Evolutionary conservation across 1,284 basidiomycete species (phyloP).

Genomic region (Sporisorium graminicola): DNA sequence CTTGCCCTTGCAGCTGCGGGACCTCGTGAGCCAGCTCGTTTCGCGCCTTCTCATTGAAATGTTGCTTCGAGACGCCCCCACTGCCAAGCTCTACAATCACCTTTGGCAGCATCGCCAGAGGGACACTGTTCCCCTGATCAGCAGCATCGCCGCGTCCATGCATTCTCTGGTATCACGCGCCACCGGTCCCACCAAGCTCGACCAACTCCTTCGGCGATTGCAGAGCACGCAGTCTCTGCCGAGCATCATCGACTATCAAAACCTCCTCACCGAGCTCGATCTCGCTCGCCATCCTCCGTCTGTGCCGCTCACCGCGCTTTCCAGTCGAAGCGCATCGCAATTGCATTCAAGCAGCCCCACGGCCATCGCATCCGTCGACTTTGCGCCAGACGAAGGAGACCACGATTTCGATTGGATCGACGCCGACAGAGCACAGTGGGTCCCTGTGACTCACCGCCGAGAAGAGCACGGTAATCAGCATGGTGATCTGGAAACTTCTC

Average conservation of each 20-base stretch:
- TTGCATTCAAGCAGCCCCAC: neutral
- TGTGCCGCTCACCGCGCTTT: neutral
- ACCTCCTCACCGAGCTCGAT: conserved; percentile 15
- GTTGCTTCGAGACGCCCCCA: conserved; percentile 8
- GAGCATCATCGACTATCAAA: conserved; percentile 11
- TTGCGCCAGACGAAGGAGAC: neutral
- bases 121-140: conserved; percentile 13
- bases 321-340: neutral
- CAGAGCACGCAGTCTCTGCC: neutral
- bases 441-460: neutral
- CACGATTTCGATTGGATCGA: conserved; percentile 7
- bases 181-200: neutral
- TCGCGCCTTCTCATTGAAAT: conserved; percentile 23
- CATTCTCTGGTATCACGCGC: conserved; percentile 7
- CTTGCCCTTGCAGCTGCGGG: conserved; percentile 12
- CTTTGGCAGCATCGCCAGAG: conserved; percentile 27
- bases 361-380: neutral
- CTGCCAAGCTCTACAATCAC: conserved; percentile 23
- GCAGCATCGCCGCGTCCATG: conserved; percentile 27
- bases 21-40: conserved; percentile 20
- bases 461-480: neutral
- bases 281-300: conserved; percentile 6
- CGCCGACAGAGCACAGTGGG: neutral
- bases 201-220: conserved; percentile 2
- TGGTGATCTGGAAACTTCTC: neutral